A percentile compares a stretch with the other conserved stretches of the same genome.
Evolutionary conservation across 2,329 filamentous ascomycete species (phyloP).

Genomic region (Dothideomycetidae sp.): DNA sequence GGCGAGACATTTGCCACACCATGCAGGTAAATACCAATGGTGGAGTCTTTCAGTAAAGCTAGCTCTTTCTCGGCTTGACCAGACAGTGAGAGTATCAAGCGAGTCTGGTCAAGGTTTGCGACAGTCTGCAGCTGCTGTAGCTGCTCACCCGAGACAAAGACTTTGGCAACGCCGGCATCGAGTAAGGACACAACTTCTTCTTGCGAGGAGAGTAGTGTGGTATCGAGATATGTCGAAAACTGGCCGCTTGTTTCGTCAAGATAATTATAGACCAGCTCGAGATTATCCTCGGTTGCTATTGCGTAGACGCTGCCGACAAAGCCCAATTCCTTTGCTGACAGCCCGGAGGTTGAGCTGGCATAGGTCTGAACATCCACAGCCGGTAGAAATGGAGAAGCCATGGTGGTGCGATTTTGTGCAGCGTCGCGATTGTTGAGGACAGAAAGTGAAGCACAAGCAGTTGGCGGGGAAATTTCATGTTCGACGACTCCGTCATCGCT

Average conservation of each 20-base stretch:
- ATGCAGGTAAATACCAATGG: constrained; percentile 32
- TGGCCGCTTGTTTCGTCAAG: constrained; percentile 42
- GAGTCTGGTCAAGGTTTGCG: constrained; percentile 39
- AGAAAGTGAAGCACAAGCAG: no score
- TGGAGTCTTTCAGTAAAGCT: constrained; percentile 26
- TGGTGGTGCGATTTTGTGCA: no score
- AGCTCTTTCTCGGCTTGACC: constrained; percentile 29
- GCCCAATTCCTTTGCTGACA: constrained; percentile 37
- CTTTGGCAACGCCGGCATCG: constrained; percentile 69
- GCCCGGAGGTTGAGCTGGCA: constrained; percentile 33
- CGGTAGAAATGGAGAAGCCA: constrained; percentile 34
- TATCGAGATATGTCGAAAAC: constrained; percentile 60
- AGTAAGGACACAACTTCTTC: constrained; percentile 69
- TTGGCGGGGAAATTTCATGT: no score
- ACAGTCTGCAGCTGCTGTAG: constrained; percentile 41
- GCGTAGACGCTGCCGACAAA: constrained; percentile 46
- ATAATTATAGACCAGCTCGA: constrained; percentile 37
- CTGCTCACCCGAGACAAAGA: constrained; percentile 64
- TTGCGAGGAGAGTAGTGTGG: constrained; percentile 49
- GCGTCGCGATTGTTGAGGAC: no score
- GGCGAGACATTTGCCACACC: constrained; percentile 26
- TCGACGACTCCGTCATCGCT: no score
- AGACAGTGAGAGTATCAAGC: constrained; percentile 42
- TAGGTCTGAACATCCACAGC: constrained; percentile 34
- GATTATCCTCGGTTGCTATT: constrained; percentile 30